These are phyloP conservation scores for Macrocybe gigantea DNA, from an alignment of 768 basidiomycete genomes.

Conservation along the genomic window DNA sequence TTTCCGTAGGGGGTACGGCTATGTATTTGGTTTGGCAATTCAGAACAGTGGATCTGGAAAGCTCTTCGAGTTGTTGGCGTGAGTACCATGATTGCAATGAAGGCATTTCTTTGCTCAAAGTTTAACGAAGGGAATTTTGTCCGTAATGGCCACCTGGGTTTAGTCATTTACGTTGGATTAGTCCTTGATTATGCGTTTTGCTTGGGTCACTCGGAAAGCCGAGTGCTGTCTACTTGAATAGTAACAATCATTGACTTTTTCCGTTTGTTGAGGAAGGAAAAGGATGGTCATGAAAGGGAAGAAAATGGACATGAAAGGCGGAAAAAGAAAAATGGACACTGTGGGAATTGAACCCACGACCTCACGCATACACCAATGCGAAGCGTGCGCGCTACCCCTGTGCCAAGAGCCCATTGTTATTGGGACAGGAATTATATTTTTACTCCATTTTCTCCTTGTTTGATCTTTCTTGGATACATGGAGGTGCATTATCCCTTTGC, in stretches of 20 bases:
- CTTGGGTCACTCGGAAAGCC: neutral
- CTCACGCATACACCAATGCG: slow-evolving; percentile 52
- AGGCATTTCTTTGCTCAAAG: neutral
- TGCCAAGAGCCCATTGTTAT: slow-evolving; percentile 40
- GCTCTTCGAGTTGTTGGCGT: slow-evolving; percentile 44
- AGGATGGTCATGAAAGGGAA: neutral
- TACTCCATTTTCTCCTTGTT: no score
- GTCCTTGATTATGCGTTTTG: slow-evolving; percentile 28
- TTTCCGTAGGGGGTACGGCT: slow-evolving; percentile 40
- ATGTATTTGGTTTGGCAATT: slow-evolving; percentile 44
- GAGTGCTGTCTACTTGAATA: no score
- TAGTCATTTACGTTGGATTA: slow-evolving; percentile 41
- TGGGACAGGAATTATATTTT: neutral
- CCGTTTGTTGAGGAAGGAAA: neutral
- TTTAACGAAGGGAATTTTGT: slow-evolving; percentile 34
- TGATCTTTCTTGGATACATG: no score
- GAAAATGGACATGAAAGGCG: neutral
- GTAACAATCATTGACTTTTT: neutral
- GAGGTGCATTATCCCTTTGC: no score
- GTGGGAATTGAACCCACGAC: slow-evolving; percentile 43
- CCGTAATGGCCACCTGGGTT: slow-evolving; percentile 39
- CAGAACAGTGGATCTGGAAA: slow-evolving; percentile 33
- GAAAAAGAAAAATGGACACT: slow-evolving; percentile 31
- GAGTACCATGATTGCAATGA: slow-evolving; percentile 9
- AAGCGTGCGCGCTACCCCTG: slow-evolving; percentile 61